Evolutionary conservation across 176 grass and related monocot genomes (phyloP).

Genomic region (Eleusine coracana): DNA sequence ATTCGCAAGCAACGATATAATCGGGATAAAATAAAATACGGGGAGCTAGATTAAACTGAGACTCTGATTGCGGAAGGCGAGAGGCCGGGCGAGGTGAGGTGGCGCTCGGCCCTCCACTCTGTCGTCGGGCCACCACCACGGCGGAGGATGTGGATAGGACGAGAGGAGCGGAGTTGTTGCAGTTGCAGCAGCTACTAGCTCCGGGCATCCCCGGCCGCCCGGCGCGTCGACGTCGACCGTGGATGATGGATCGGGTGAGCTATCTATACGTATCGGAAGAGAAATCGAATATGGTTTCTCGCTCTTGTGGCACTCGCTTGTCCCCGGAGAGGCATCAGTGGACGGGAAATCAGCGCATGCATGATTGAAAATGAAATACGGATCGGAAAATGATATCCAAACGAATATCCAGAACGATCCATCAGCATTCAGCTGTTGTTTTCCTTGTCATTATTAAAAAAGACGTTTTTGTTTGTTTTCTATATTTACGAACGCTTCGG

Average conservation of each 20-base stretch:
- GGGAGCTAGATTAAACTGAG: background rate
- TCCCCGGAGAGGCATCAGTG: background rate
- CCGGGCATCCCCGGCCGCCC: background rate
- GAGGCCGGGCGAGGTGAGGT: background rate
- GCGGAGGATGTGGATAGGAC: background rate
- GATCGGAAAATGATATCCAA: background rate
- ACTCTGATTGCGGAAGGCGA: background rate
- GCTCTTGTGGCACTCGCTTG: background rate
- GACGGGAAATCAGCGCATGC: background rate
- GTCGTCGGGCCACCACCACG: background rate
- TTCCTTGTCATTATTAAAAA: background rate
- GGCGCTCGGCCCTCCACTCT: slow-evolving; percentile 18
- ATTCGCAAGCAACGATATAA: background rate
- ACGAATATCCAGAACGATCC: background rate
- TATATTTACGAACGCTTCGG: too few relatives aligned
- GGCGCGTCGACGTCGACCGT: background rate
- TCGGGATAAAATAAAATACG: background rate
- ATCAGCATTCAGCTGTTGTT: background rate
- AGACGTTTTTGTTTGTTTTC: background rate
- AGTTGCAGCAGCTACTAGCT: background rate
- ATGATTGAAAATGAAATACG: background rate
- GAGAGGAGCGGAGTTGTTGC: background rate
- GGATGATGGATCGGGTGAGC: background rate
- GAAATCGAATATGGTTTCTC: slow-evolving; percentile 15
- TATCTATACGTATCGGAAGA: background rate